Evolutionary conservation across 768 basidiomycete genomes (phyloP).

Genomic region (Phylloporus rhodoxanthus): DNA sequence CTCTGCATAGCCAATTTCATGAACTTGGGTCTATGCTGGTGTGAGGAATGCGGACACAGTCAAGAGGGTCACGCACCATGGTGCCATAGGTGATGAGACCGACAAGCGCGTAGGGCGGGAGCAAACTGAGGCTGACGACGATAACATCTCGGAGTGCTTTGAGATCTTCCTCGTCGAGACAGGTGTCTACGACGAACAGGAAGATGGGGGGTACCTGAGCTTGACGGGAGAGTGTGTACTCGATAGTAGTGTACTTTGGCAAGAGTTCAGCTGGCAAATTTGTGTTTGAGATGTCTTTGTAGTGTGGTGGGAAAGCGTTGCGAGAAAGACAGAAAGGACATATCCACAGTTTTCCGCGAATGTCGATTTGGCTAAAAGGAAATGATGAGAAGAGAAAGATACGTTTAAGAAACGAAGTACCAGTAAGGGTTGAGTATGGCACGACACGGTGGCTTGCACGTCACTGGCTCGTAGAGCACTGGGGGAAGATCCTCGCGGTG

Average conservation of each 20-base stretch:
- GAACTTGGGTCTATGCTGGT: slow-evolving; percentile 80
- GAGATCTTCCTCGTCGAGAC: slow-evolving; percentile 91
- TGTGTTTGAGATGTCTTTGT: slow-evolving; percentile 96
- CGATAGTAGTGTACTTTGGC: slow-evolving; percentile 98
- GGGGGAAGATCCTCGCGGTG: slow-evolving; percentile 90
- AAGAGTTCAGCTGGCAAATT: slow-evolving; percentile 94
- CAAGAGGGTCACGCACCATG: slow-evolving; percentile 56
- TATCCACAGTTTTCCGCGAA: slow-evolving; percentile 98
- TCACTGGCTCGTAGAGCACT: slow-evolving; percentile 96
- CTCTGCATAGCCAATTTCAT: slow-evolving; percentile 93
- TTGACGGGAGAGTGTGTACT: slow-evolving; percentile 93
- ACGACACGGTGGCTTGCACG: slow-evolving; percentile 96
- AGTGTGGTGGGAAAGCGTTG: slow-evolving; percentile 96
- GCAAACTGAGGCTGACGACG: slow-evolving; percentile 85
- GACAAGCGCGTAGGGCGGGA: slow-evolving; percentile 92
- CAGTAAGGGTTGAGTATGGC: slow-evolving; percentile 98
- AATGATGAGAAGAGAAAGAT: neutral
- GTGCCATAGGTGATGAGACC: slow-evolving; percentile 96
- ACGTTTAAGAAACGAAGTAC: slow-evolving; percentile 38
- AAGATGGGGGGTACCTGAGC: slow-evolving; percentile 94
- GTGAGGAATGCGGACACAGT: neutral
- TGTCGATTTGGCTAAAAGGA: slow-evolving; percentile 84
- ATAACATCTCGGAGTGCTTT: slow-evolving; percentile 94
- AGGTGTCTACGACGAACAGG: slow-evolving; percentile 95
- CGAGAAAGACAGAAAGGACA: slow-evolving; percentile 97